Evolutionary conservation across 495 filamentous ascomycete genomes (phyloP).

Genomic region (Aspergillus biplanus): DNA sequence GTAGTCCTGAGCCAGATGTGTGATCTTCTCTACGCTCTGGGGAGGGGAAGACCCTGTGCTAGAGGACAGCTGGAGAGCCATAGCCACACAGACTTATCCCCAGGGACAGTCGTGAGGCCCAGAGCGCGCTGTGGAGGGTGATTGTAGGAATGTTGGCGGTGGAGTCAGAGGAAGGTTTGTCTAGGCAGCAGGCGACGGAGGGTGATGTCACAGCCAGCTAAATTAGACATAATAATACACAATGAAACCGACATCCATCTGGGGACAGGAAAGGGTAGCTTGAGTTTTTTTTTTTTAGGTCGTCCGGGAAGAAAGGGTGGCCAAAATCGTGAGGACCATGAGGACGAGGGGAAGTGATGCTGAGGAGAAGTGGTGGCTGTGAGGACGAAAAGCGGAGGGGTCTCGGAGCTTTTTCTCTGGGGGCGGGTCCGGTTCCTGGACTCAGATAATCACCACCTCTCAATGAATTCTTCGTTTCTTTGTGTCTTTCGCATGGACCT

Average conservation of each 20-base stretch:
- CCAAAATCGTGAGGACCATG: neutral
- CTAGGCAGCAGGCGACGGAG: slow-evolving; percentile 16
- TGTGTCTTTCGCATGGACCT: neutral
- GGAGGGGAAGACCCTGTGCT: slow-evolving; percentile 44
- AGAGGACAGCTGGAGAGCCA: slow-evolving; percentile 34
- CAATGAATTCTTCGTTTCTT: neutral
- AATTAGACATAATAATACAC: slow-evolving; percentile 16
- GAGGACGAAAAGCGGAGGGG: slow-evolving; percentile 13
- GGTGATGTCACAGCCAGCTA: slow-evolving; percentile 14
- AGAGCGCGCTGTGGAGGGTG: neutral
- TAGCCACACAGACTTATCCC: slow-evolving; percentile 9
- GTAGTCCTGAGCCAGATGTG: slow-evolving; percentile 70
- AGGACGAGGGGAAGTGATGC: neutral
- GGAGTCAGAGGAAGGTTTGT: neutral
- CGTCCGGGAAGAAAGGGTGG: neutral
- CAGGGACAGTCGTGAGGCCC: slow-evolving; percentile 1
- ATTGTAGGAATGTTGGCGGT: slow-evolving; percentile 2
- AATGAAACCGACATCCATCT: slow-evolving; percentile 9
- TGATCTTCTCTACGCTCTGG: slow-evolving; percentile 73
- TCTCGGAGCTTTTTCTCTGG: slow-evolving; percentile 1
- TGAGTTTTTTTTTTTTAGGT: neutral
- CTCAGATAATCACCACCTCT: neutral
- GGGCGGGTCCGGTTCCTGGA: neutral
- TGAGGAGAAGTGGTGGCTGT: neutral
- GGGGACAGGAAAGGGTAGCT: slow-evolving; percentile 1